These are phyloP conservation scores for Silene conica DNA, from an alignment of 148 eudicot species.

Conservation along the genomic window DNA sequence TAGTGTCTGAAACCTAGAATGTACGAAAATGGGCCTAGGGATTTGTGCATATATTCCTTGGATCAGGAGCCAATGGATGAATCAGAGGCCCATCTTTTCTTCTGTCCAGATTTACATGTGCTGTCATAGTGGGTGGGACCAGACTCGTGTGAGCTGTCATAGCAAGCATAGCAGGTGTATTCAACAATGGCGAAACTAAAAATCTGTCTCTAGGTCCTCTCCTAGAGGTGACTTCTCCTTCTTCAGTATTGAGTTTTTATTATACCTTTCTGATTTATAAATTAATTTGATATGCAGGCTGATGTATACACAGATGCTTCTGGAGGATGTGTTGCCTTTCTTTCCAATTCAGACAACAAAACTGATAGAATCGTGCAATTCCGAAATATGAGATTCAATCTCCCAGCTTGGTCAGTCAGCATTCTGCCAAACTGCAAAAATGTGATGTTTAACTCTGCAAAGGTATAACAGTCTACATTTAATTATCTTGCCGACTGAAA, in stretches of 20 bases:
- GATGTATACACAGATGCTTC: slow-evolving; percentile 59
- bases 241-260: background rate
- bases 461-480: too few relatives aligned
- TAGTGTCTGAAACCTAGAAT: too few relatives aligned
- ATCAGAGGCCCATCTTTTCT: too few relatives aligned
- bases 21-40: too few relatives aligned
- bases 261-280: background rate
- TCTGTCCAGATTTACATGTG: too few relatives aligned
- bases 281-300: slow-evolving; percentile 39
- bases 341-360: slow-evolving; percentile 80
- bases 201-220: slow-evolving; percentile 50
- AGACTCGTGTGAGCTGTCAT: too few relatives aligned
- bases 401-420: slow-evolving; percentile 99
- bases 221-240: slow-evolving; percentile 56
- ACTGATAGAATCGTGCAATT: slow-evolving; percentile 58
- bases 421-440: slow-evolving; percentile 93
- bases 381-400: slow-evolving; percentile 55
- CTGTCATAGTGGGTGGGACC: too few relatives aligned
- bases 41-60: too few relatives aligned
- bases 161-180: too few relatives aligned
- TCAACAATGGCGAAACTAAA: slow-evolving; percentile 40
- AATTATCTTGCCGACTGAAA: too few relatives aligned
- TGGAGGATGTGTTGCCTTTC: slow-evolving; percentile 80
- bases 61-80: too few relatives aligned
- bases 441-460: slow-evolving; percentile 82